Evolutionary conservation across 148 eudicot genomes (phyloP), one percentile per base, ranked within the genome.

Genomic region (Amaranthus hypochondriacus): DNA sequence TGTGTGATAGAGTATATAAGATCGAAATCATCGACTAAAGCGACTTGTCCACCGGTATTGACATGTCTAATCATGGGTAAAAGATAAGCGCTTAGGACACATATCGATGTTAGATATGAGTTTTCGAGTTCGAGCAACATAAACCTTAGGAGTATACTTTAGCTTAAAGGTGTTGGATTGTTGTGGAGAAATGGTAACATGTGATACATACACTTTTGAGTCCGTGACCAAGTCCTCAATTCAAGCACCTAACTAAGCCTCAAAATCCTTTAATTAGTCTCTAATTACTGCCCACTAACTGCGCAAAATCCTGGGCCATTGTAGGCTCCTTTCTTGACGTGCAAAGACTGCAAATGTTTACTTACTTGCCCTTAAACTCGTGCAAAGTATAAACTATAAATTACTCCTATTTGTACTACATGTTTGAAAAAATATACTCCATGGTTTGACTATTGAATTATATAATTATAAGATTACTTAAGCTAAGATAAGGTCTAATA

Each of bases 141-240:
- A 28, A 2, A 28, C 39, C 39, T 28, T 28, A 28, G 39, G 39
- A 28, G 39, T 28, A 28, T 28, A 13, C 56, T 44, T 67, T 52
- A 67, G 56, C 70, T 50, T 67, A 61, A 28, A 28, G 39, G 39
- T 28, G 39, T 28, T 28, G 39, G 39, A 28, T 28, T 28, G 39
- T 28, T 9, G 44, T 6, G 47, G 39, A 61, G 47, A 61, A 39
- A 7, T 28, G 4, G 15, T 64, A 64, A 54, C 50, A 62, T 60
- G 55, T 48, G 55, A 74, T 73, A 51, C 11, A 10, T 43, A 2
- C 5, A 12, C 62, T 58, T 9, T 66, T 11, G 49, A 57, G 21
- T 68, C 72, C 72, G 78, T 75, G 78, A 75, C 78, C 51, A 46
- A 14, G 7, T 62, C 61, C 79, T 69, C 62, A 69, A 43, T 76